These are phyloP conservation scores for Leucosporidium yakuticum DNA, from an alignment of 768 basidiomycete genomes.

Conservation along the genomic window DNA sequence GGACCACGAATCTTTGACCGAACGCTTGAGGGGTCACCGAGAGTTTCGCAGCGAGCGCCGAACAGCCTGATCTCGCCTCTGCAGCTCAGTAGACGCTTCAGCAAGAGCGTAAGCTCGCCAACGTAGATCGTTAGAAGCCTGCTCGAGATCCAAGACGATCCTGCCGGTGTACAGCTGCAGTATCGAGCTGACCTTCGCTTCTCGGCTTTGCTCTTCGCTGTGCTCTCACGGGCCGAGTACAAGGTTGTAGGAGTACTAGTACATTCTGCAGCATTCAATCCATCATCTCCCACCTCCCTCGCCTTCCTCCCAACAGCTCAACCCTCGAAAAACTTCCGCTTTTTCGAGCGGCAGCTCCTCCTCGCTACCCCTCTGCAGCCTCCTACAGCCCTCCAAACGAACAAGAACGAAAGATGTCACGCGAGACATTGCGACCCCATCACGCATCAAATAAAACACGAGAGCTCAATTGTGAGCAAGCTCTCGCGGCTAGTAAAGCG, in stretches of 20 bases:
- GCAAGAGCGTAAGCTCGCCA: too few species aligned
- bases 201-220: neutral
- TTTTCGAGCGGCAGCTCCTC: neutral
- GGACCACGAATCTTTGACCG: too few species aligned
- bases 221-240: neutral
- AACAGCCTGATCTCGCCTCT: too few species aligned
- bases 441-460: neutral
- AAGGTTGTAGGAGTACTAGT: neutral
- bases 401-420: neutral
- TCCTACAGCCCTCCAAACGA: neutral
- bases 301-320: neutral
- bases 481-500: neutral
- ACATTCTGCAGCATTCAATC: neutral
- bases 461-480: neutral
- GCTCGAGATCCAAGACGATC: too few species aligned
- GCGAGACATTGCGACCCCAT: constrained; percentile 1
- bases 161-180: too few species aligned
- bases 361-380: neutral
- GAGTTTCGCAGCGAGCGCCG: too few species aligned
- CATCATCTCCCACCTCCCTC: neutral
- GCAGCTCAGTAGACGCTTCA: too few species aligned
- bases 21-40: too few species aligned
- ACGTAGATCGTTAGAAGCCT: too few species aligned
- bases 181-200: too few species aligned
- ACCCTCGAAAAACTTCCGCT: neutral